Evolutionary conservation across 306 rosid species (phyloP), one percentile per base, ranked within the genome.

Genomic region (Clitoria ternatea): DNA sequence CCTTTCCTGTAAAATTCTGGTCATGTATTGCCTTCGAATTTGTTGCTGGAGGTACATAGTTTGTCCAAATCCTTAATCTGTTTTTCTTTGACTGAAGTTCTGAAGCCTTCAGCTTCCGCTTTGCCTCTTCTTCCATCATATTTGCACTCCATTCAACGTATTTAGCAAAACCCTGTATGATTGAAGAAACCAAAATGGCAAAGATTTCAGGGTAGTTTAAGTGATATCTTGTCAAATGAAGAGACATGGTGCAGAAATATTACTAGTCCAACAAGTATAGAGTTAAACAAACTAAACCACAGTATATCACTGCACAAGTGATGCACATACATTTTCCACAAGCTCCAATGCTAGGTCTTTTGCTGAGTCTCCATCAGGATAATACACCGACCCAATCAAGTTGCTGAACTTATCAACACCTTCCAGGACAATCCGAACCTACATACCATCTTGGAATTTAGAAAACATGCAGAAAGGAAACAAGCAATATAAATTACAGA

Each of bases 101-200:
- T 59, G 89, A 82, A 77, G 83, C 30, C 84, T 90, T 90, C 81
- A 90, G 75, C 79, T 29, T 76, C 73, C 90, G 50, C 74, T 90
- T 90, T 19, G 87, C 85, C 23, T 90, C 92, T 59, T 90, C 97
- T 79, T 88, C 97, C 97, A 90, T 84, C 89, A 80, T 88, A 55
- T 85, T 88, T 13, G 95, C 97, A 69, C 97, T 90, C 97, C 97
- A 90, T 79, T 88, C 97, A 71, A 90, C 96, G 80, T 84, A 90
- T 67, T 86, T 90, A 10, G 87, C 96, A 47, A 79, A 79, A 61
- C 96, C 97, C 97, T 90, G 63, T 22, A 33, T 39, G 19, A 55
- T 48, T 18, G 30, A 50, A 35, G 44, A 80, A 43, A 70, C 44
- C 18, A 26, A 61, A 61, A 11, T 30, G 62, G 20, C 42, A 19